Evolutionary conservation across 1,284 basidiomycete species (phyloP).

Genomic region (Melampsora medusae): DNA sequence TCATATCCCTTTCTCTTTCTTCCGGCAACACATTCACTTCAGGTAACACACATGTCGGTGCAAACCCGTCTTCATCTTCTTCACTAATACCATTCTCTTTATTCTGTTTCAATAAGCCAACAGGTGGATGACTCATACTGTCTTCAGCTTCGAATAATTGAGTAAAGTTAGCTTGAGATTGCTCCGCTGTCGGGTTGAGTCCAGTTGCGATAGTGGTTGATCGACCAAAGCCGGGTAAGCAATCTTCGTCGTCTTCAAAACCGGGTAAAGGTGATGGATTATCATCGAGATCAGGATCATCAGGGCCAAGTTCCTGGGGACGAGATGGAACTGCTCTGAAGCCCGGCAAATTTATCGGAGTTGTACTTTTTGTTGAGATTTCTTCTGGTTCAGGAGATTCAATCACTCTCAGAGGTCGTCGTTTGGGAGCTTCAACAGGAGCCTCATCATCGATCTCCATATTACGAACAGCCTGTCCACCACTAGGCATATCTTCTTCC

Average conservation of each 20-base stretch:
- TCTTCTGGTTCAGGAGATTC: conserved; percentile 8
- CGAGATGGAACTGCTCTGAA: no score
- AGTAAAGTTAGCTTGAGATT: conserved; percentile 10
- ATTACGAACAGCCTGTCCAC: no score
- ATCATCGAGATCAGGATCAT: no score
- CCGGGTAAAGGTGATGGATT: no score
- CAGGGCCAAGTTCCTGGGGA: no score
- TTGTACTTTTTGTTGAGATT: not conserved
- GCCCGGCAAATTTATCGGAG: no score
- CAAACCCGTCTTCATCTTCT: not conserved
- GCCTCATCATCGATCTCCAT: conserved; percentile 4
- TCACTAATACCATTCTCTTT: conserved; percentile 10
- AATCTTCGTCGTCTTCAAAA: not conserved
- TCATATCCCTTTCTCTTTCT: conserved; percentile 43
- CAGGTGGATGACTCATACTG: conserved; percentile 25
- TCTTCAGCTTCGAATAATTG: conserved; percentile 36
- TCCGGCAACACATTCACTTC: conserved; percentile 42
- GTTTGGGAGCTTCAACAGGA: not conserved
- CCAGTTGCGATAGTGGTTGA: not conserved
- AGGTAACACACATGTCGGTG: conserved; percentile 32
- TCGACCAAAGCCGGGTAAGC: not conserved
- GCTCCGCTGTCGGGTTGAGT: no score
- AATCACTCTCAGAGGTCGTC: not conserved
- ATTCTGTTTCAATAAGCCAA: conserved; percentile 21
- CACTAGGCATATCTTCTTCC: not conserved